Base-by-base conservation (phyloP, 768 basidiomycete species). In the Podaxis rugospora region DNA sequence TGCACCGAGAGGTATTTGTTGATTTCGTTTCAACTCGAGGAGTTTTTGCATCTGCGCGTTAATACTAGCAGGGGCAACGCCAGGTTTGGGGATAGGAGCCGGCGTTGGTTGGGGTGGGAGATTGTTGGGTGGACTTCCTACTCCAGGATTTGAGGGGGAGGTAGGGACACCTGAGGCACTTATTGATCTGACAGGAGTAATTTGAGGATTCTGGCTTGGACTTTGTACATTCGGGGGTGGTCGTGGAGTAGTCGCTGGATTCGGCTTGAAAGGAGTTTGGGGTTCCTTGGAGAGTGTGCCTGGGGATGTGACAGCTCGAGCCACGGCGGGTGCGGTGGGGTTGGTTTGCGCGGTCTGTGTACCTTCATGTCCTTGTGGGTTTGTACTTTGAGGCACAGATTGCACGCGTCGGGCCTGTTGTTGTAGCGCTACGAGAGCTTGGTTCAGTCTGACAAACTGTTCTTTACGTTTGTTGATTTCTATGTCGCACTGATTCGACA, bases 401-500 rank as follows among this genome's bases (percentile, higher is more conserved):
- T 62, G 59, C 21, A 55, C 37, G 16, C 36, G 62, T 13, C 46
- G 62, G 7, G 60, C 61, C 42, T 59, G 65, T 51, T 35, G 61
- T 52, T 68, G 63, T 46, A 55, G 50, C 35, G 18, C 23, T 7
- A 16, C 39, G 21, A 61, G 32, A 14, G 47, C 61, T 40, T 62
- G 59, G 23, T 53, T 61, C 25, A 65, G 47, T 47, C 61, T 66
- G 7, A 28, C 25, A 11, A 62, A 44, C 4, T 61, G 55, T 5
- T 62, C 58, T 14, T 64, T 62, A 42, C 62, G 59, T 47, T 63
- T 57, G 18, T 57, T 55, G 39, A 62, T 63, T 46, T 70, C 67
- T 18, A 16, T n/a, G n/a, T 61, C 44, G 27, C 42, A 49, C 2
- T 14, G 14, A 27, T 37, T 66, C 0, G 49, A 63, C 35, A 57